Evolutionary conservation across 805 yeast genomes (phyloP), one percentile per base, ranked within the genome.

Genomic region (Deakozyma indianensis): DNA sequence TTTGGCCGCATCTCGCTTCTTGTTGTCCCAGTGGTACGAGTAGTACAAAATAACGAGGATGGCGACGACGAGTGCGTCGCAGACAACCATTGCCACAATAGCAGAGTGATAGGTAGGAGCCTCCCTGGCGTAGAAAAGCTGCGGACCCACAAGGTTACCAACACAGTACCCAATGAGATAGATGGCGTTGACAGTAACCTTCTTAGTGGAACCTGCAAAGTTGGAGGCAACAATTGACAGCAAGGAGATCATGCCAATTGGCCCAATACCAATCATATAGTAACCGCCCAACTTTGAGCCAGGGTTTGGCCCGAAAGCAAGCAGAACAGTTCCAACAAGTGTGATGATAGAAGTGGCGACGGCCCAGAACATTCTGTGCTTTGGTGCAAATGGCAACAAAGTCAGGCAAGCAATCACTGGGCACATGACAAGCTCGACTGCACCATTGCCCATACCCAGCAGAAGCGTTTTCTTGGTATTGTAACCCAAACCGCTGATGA

Each of bases 61-160:
- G 67, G 59, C 50, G 69, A 67, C 45, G 9, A 47, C 52, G 20
- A 32, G 18, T 5, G 18, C 11, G 16, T 32, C 9, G 18, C 38
- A 32, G 18, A n/a, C 18, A 11, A 32, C 38, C 38, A 32, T 32
- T 9, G 38, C 38, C 18, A 5, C 38, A 32, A 20, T 32, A n/a
- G 38, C 38, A 32, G 38, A 32, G 11, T 9, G 18, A n/a, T 32
- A 32, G 16, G 38, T 32, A 5, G 38, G 38, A 9, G 38, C 38
- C 18, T 32, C 18, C 38, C 16, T 32, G 1, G 70, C 58, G 47
- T 65, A 70, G 62, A 80, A 80, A 21, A 78, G 66, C 57, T 78
- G 83, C 3, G 87, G 83, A 2, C 86, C 88, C 46, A 78, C 70
- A 41, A 79, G 64, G 56, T 77, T 75, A 16, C 81, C 80, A 29